Conservation (phyloP, 2,329 filamentous ascomycete species). For the Scedosporium boydii region DNA sequence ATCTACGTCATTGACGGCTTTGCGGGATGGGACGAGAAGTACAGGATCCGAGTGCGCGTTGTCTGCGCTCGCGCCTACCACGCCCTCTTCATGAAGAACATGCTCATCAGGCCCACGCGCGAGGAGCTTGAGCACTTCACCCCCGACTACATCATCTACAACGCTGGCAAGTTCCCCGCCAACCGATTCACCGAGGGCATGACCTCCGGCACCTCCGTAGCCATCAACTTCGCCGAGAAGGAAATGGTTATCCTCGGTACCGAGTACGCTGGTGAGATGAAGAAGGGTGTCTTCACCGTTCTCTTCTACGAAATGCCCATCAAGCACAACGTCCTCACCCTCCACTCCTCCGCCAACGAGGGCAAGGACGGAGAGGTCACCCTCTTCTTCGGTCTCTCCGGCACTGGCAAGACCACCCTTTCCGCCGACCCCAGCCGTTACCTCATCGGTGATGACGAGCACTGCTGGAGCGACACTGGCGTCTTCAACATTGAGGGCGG, state of each 20-base stretch:
- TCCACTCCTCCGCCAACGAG: conserved; percentile 98
- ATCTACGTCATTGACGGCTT: conserved; percentile 98
- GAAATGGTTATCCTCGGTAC: conserved; percentile 99
- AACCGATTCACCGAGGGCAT: conserved; percentile 98
- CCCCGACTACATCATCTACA: conserved; percentile 99
- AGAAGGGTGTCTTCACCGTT: conserved; percentile 97
- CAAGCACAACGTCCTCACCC: conserved; percentile 97
- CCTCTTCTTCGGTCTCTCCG: conserved; percentile 97
- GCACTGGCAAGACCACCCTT: conserved; percentile 96
- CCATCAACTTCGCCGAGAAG: conserved; percentile 98
- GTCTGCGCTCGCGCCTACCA: conserved; percentile 99
- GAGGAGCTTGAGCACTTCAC: conserved; percentile 97
- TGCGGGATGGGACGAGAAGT: conserved; percentile 97
- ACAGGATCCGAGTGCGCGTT: conserved; percentile 93
- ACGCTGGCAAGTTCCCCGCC: conserved; percentile 94
- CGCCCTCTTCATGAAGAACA: conserved; percentile 99
- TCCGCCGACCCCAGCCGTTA: conserved; percentile 95
- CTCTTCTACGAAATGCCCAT: conserved; percentile 99
- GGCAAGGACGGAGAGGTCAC: conserved; percentile 91
- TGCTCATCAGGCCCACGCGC: conserved; percentile 88
- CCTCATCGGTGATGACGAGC: conserved; percentile 96
- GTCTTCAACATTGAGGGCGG: conserved; percentile 99
- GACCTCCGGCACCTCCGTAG: conserved; percentile 95
- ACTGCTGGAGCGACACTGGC: conserved; percentile 96
- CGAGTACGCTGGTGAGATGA: conserved; percentile 96